Evolutionary conservation across 2,329 filamentous ascomycete genomes (phyloP), one percentile per base, ranked within the genome.

Genomic region (Calonectria ilicicola): DNA sequence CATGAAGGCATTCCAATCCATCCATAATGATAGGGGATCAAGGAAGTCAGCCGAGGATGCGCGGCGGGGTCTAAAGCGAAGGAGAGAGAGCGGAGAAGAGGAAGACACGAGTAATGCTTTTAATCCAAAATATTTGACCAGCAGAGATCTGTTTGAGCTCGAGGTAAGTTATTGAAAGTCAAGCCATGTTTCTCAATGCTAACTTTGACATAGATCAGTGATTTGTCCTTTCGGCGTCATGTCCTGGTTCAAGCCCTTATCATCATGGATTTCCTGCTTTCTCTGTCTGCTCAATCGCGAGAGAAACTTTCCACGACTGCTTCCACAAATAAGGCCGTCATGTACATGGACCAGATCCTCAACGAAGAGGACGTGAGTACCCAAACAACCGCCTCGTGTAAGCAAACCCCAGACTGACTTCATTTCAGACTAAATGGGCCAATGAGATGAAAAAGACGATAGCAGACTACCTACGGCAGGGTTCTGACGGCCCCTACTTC

Each of bases 111-210:
- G 79, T 1, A 83, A 82, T 66, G 77, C 81, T 27, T 98, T 98
- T 85, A 99, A 99, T 80, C 96, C 97, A 1, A 99, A 98, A 82
- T 99, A 99, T 82, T 89, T 99, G 21, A 99, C 97, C n/a, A 98
- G 96, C 83, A 91, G 94, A 76, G 97, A 99, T 82, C 88, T 99
- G 1, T 99, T 99, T 83, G 95, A 97, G 79, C 90, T 99, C 56
- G 97, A 99, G 89, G 94, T 95, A 88, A 72, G 56, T 29, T 7
- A 14, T 23, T 26, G 14, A 26, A 8, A 38, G 21, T 67, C 17
- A 27, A 9, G 3, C 5, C 17, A 21, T 26, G 9, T 12, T 10
- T 29, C 3, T 47, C 8, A 27, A n/a, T 26, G n/a, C 35, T 67
- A 19, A 65, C 38, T 17, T 27, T 12, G 5, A 12, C n/a, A 60